Evolutionary conservation across 2,329 filamentous ascomycete genomes (phyloP).

Genomic region (Xylariaceae sp.): DNA sequence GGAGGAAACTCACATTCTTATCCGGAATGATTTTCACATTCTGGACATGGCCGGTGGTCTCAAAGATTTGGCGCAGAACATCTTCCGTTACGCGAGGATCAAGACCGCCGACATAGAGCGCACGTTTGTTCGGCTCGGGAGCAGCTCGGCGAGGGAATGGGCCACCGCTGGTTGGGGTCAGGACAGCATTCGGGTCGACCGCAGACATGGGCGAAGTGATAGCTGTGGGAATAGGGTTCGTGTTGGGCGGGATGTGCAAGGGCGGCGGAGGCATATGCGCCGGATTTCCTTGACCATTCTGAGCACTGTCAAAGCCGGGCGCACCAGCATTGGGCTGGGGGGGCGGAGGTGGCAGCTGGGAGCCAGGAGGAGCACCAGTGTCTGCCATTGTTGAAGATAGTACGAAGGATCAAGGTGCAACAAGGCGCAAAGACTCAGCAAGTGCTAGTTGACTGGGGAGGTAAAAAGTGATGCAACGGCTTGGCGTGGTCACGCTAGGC

Average conservation of each 20-base stretch:
- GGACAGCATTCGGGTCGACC: conserved; percentile 56
- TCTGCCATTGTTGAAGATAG: conserved; percentile 64
- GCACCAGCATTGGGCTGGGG: conserved; percentile 66
- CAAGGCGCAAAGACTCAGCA: conserved; percentile 15
- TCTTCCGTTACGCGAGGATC: conserved; percentile 96
- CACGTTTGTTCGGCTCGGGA: conserved; percentile 97
- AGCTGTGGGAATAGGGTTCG: conserved; percentile 87
- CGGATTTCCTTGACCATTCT: conserved; percentile 66
- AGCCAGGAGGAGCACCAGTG: conserved; percentile 58
- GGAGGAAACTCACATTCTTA: conserved; percentile 79
- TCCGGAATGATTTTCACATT: conserved; percentile 99
- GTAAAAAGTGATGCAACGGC: conserved; percentile 2
- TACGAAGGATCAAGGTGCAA: conserved; percentile 6
- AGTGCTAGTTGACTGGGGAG: too few relatives aligned
- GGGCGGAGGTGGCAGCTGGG: conserved; percentile 66
- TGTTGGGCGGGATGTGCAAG: conserved; percentile 93
- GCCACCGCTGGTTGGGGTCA: conserved; percentile 80
- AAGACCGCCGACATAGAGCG: conserved; percentile 90
- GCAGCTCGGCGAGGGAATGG: conserved; percentile 84
- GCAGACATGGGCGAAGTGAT: conserved; percentile 83
- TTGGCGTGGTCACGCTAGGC: too few relatives aligned
- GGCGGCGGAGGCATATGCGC: conserved; percentile 85
- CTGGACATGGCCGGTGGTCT: conserved; percentile 96
- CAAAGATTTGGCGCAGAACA: conserved; percentile 94
- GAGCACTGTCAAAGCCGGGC: conserved; percentile 72